A percentile compares a stretch with the other conserved stretches of the same genome.
Evolutionary conservation across 2,329 filamentous ascomycete species (phyloP).

Genomic region (Colletotrichum echinochloae): DNA sequence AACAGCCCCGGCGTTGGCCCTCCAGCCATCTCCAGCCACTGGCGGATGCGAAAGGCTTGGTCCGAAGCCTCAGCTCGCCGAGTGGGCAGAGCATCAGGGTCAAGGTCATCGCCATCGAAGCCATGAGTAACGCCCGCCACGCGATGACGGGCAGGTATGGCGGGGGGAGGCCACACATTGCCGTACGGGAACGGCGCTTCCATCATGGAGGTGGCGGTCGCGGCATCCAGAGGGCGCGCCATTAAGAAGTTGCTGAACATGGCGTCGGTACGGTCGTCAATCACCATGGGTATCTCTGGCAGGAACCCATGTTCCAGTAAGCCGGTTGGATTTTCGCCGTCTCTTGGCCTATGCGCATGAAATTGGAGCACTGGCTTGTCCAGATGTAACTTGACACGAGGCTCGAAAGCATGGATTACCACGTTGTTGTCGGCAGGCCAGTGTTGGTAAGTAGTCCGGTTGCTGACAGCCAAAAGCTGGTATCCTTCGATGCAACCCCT

Average conservation of each 20-base stretch:
- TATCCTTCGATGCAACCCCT: constrained; percentile 85
- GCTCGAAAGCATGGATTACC: constrained; percentile 79
- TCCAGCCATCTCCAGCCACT: constrained; percentile 77
- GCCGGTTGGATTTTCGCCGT: not conserved
- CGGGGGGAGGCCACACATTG: constrained; percentile 80
- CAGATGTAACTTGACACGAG: constrained; percentile 76
- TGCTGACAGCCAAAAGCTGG: constrained; percentile 75
- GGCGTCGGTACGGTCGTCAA: constrained; percentile 58
- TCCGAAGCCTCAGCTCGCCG: constrained; percentile 72
- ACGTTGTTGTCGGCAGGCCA: constrained; percentile 76
- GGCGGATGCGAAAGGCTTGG: constrained; percentile 77
- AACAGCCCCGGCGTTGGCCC: constrained; percentile 45
- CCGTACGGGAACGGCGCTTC: constrained; percentile 57
- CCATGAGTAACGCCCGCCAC: constrained; percentile 52
- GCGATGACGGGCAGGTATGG: constrained; percentile 73
- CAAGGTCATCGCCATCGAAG: constrained; percentile 43
- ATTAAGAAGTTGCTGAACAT: constrained; percentile 78
- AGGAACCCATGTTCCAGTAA: constrained; percentile 55
- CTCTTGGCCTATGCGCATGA: constrained; percentile 43
- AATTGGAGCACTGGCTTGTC: constrained; percentile 78
- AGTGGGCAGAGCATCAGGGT: constrained; percentile 56
- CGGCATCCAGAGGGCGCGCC: constrained; percentile 61
- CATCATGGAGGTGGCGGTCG: constrained; percentile 50
- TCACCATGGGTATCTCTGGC: constrained; percentile 65
- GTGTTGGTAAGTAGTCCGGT: constrained; percentile 63